Conservation (phyloP, 495 filamentous ascomycete species). For the Aspergillus avenaceus region DNA sequence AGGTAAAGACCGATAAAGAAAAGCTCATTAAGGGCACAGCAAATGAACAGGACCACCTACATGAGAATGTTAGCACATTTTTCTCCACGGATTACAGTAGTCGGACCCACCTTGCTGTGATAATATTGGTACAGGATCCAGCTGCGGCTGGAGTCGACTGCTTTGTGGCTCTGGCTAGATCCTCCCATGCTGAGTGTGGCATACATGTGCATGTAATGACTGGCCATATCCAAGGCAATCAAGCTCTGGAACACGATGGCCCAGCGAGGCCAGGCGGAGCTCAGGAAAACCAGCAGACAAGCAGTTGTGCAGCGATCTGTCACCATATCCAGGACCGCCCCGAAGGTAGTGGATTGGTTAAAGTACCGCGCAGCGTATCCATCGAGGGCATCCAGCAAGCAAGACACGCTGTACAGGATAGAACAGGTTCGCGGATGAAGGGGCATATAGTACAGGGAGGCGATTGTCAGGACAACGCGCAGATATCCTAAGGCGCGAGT, state of each 20-base stretch:
- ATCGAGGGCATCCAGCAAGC: conserved; percentile 90
- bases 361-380: conserved; percentile 85
- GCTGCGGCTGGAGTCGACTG: conserved; percentile 62
- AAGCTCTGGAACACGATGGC: conserved; percentile 87
- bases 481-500: conserved; percentile 63
- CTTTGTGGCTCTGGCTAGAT: conserved; percentile 81
- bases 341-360: conserved; percentile 88
- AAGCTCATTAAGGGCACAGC: conserved; percentile 85
- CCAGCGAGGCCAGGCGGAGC: conserved; percentile 89
- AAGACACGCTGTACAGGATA: conserved; percentile 85
- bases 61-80: neutral
- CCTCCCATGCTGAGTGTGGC: conserved; percentile 80
- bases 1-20: conserved; percentile 99
- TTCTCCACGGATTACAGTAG: neutral
- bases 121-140: conserved; percentile 93
- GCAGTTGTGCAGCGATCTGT: conserved; percentile 93
- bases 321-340: conserved; percentile 96
- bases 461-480: conserved; percentile 82
- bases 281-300: conserved; percentile 89
- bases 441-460: conserved; percentile 97
- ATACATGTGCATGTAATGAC: conserved; percentile 99
- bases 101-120: conserved; percentile 74
- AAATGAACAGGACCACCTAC: conserved; percentile 88
- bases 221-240: conserved; percentile 87
- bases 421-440: conserved; percentile 93